These are phyloP conservation scores for Periconia macrospinosa DNA, from an alignment of 2,329 filamentous ascomycete genomes.

Conservation along the genomic window DNA sequence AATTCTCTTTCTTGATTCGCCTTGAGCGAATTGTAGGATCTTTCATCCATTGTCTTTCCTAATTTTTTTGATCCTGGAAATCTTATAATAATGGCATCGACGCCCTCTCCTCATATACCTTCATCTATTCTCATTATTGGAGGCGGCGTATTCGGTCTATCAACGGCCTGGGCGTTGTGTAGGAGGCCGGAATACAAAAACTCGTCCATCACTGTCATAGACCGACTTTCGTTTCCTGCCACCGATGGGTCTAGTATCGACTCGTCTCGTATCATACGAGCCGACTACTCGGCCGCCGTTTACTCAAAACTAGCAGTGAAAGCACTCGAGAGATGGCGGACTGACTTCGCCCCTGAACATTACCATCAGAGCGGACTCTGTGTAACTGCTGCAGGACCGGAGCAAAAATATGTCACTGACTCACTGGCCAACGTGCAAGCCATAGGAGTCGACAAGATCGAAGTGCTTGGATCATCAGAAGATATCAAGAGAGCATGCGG, in stretches of 20 bases:
- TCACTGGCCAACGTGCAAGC: constrained; percentile 40
- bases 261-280: constrained; percentile 63
- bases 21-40: neutral
- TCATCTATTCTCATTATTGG: constrained; percentile 53
- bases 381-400: constrained; percentile 59
- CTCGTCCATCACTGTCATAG: constrained; percentile 60
- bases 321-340: constrained; percentile 71
- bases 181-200: constrained; percentile 57
- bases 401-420: constrained; percentile 44
- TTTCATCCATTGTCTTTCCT: neutral
- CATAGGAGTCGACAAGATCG: constrained; percentile 42
- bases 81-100: constrained; percentile 21
- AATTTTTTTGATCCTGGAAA: neutral
- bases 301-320: constrained; percentile 75
- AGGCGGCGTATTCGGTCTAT: constrained; percentile 60
- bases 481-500: constrained; percentile 46
- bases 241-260: constrained; percentile 62
- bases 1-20: neutral
- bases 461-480: constrained; percentile 40
- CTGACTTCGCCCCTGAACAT: constrained; percentile 63
- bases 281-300: constrained; percentile 79
- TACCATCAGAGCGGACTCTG: constrained; percentile 73
- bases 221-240: constrained; percentile 60
- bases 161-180: constrained; percentile 71
- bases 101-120: constrained; percentile 27